Conservation (phyloP, 768 basidiomycete genomes). For the Calocybe cyanea region DNA sequence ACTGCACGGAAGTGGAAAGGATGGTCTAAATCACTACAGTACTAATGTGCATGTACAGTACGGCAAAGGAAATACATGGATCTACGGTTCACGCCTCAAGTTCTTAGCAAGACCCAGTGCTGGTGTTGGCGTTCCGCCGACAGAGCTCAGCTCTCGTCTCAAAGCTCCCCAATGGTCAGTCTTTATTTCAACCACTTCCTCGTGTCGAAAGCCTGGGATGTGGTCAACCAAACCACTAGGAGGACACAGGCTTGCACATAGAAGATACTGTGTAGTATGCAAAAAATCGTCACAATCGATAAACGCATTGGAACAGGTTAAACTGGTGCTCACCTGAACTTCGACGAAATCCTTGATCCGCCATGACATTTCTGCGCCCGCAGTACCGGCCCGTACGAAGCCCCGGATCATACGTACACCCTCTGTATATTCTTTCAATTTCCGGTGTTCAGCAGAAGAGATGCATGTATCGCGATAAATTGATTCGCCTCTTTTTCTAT, state of each 20-base stretch:
- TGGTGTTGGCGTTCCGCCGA: constrained; percentile 35
- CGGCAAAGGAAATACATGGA: constrained; percentile 2
- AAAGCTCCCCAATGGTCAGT: constrained; percentile 37
- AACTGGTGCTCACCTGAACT: constrained; percentile 21
- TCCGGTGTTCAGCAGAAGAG: constrained; percentile 19
- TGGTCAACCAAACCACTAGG: constrained; percentile 24
- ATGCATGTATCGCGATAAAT: constrained; percentile 25
- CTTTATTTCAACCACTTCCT: constrained; percentile 31
- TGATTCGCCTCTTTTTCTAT: constrained; percentile 19
- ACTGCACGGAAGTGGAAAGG: not conserved
- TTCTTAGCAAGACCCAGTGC: constrained; percentile 32
- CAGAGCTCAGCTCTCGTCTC: constrained; percentile 31
- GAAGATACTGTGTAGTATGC: constrained; percentile 29
- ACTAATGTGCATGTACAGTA: constrained; percentile 6
- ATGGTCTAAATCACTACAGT: constrained; percentile 13
- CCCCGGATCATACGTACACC: constrained; percentile 30
- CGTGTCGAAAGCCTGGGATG: constrained; percentile 33
- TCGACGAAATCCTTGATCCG: constrained; percentile 25
- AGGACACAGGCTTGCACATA: constrained; percentile 30
- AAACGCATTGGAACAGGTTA: not conserved
- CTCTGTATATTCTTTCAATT: constrained; percentile 29
- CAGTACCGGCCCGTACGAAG: constrained; percentile 31
- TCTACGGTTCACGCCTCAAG: constrained; percentile 12
- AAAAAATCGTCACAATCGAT: too few relatives aligned
- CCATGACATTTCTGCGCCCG: constrained; percentile 36